These are phyloP conservation scores for Colletotrichum tropicicola DNA, from an alignment of 2,329 filamentous ascomycete genomes.

Conservation along the genomic window DNA sequence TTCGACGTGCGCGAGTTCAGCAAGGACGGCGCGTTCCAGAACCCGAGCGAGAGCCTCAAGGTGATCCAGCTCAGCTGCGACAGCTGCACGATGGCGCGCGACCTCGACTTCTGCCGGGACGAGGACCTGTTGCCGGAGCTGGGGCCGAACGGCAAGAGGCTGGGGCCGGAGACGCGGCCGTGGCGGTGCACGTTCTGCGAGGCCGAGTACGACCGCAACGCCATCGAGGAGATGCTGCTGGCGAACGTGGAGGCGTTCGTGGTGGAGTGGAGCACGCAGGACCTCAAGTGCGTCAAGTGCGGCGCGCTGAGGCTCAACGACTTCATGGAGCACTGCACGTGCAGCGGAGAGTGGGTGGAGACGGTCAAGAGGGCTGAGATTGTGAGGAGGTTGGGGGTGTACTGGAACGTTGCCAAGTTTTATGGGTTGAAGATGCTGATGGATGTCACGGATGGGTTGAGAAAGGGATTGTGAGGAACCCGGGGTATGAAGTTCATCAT, in stretches of 20 bases:
- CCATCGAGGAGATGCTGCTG: slow-evolving; percentile 85
- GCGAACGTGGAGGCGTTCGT: slow-evolving; percentile 78
- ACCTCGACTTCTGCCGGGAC: slow-evolving; percentile 93
- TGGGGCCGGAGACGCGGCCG: slow-evolving; percentile 47
- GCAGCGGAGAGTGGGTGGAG: slow-evolving; percentile 85
- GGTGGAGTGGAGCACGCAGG: slow-evolving; percentile 87
- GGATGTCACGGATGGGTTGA: slow-evolving; percentile 74
- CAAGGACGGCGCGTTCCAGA: slow-evolving; percentile 85
- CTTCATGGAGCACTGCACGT: slow-evolving; percentile 96
- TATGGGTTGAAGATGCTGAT: slow-evolving; percentile 86
- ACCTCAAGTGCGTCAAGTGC: slow-evolving; percentile 80
- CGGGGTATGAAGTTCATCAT: too few relatives aligned
- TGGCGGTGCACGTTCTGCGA: slow-evolving; percentile 85
- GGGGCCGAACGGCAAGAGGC: slow-evolving; percentile 27
- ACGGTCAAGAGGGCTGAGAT: slow-evolving; percentile 75
- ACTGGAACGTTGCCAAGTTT: slow-evolving; percentile 77
- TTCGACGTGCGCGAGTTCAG: slow-evolving; percentile 97
- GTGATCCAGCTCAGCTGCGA: slow-evolving; percentile 84
- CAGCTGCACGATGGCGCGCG: slow-evolving; percentile 87
- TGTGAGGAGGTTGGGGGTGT: slow-evolving; percentile 71
- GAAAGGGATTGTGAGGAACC: slow-evolving; percentile 53
- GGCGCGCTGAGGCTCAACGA: slow-evolving; percentile 85
- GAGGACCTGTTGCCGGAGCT: slow-evolving; percentile 75
- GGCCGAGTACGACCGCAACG: slow-evolving; percentile 78
- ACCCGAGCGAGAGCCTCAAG: slow-evolving; percentile 80